A percentile compares a stretch with the other conserved stretches of the same genome.
These are phyloP conservation scores for Neopestalotiopsis clavispora DNA, from an alignment of 2,329 filamentous ascomycete genomes.

Conservation along the genomic window DNA sequence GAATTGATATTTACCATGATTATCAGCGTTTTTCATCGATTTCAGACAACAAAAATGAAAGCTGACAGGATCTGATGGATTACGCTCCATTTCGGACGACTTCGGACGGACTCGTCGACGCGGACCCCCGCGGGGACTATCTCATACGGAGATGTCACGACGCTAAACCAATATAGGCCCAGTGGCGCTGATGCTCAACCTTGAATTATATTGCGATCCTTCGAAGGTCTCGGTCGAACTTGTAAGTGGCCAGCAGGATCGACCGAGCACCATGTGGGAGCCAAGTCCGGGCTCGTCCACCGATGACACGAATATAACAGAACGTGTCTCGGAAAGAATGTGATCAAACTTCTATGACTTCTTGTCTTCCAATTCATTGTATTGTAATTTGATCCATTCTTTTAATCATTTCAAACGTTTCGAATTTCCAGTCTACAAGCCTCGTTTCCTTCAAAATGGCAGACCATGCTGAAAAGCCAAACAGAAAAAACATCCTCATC, in stretches of 20 bases:
- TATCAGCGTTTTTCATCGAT: neutral
- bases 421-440: neutral
- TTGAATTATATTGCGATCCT: neutral
- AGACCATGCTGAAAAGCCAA: neutral
- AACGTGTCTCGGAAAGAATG: neutral
- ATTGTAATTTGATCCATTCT: neutral
- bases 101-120: conserved; percentile 4
- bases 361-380: neutral
- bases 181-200: conserved; percentile 4
- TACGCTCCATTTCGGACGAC: neutral
- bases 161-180: neutral
- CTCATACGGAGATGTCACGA: neutral
- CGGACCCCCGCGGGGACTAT: conserved; percentile 3
- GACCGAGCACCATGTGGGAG: neutral
- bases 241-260: neutral
- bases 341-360: neutral
- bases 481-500: conserved; percentile 49
- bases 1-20: neutral
- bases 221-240: neutral
- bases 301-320: neutral
- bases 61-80: neutral
- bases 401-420: neutral
- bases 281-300: neutral
- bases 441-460: neutral
- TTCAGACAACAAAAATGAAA: neutral